Evolutionary conservation across 1,284 basidiomycete species (phyloP).

Genomic region (Coniferiporia sulphurascens): DNA sequence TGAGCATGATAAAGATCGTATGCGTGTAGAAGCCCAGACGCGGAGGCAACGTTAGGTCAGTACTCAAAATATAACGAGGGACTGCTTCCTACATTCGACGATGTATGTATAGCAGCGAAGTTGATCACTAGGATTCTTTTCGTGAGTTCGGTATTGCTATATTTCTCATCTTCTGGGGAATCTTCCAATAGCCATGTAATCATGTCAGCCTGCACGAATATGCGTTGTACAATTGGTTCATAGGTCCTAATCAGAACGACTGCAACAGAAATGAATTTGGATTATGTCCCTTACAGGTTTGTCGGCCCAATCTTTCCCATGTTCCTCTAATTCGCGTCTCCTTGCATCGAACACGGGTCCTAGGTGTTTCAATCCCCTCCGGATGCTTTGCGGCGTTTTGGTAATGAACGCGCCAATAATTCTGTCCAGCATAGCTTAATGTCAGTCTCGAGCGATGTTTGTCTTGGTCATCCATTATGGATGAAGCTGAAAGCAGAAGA

Average conservation of each 20-base stretch:
- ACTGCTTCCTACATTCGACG: constrained; percentile 24
- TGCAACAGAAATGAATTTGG: not conserved
- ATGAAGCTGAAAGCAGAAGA: not conserved
- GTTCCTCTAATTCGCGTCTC: constrained; percentile 26
- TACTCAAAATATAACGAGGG: not conserved
- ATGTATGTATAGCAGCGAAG: constrained; percentile 31
- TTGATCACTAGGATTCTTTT: constrained; percentile 26
- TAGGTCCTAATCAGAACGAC: not conserved
- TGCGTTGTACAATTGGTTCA: not conserved
- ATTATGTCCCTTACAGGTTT: constrained; percentile 31
- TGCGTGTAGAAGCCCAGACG: not conserved
- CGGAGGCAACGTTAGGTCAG: not conserved
- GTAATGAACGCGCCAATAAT: constrained; percentile 4
- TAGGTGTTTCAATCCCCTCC: constrained; percentile 27
- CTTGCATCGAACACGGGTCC: constrained; percentile 37
- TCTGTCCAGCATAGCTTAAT: not conserved
- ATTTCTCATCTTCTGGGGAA: constrained; percentile 11
- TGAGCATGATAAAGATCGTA: not conserved
- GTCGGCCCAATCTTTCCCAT: constrained; percentile 33
- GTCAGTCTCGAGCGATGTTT: not conserved
- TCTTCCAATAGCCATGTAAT: constrained; percentile 18
- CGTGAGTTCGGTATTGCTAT: constrained; percentile 17
- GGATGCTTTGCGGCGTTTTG: constrained; percentile 9
- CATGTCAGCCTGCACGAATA: constrained; percentile 4
- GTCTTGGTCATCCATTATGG: not conserved